These are phyloP conservation scores for Fusarium devonianum DNA, from an alignment of 2,329 filamentous ascomycete species.

Conservation along the genomic window DNA sequence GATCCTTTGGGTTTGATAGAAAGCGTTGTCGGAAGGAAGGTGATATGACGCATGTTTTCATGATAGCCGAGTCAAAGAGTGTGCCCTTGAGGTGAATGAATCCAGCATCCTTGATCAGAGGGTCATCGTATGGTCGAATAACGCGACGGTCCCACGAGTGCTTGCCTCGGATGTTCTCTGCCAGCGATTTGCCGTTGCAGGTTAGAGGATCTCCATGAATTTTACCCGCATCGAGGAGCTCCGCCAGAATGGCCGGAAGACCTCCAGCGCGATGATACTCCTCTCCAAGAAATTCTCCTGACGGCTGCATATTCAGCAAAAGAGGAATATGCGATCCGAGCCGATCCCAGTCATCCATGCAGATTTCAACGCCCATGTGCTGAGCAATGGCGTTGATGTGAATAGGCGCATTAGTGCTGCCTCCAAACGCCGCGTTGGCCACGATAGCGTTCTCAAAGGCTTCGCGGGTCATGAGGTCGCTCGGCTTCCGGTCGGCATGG, in stretches of 20 bases:
- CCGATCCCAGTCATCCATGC: conserved; percentile 61
- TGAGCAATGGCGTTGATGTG: conserved; percentile 63
- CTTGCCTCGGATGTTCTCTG: conserved; percentile 52
- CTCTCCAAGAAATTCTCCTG: conserved; percentile 60
- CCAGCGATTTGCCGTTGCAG: conserved; percentile 55
- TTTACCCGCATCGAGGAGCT: conserved; percentile 57
- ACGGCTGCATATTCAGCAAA: conserved; percentile 62
- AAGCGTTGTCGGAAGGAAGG: conserved; percentile 54
- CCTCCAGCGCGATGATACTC: conserved; percentile 63
- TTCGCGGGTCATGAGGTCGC: conserved; percentile 61
- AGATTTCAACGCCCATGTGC: conserved; percentile 58
- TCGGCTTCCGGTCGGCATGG: conserved; percentile 55
- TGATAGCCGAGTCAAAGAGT: conserved; percentile 59
- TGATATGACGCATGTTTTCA: conserved; percentile 61
- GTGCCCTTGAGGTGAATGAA: conserved; percentile 58
- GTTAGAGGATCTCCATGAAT: conserved; percentile 53
- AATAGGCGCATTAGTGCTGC: conserved; percentile 64
- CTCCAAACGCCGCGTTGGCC: conserved; percentile 62
- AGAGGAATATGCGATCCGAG: conserved; percentile 59
- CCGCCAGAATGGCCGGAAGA: conserved; percentile 60
- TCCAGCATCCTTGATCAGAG: conserved; percentile 58
- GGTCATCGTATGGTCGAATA: conserved; percentile 54
- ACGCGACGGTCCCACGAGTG: conserved; percentile 58
- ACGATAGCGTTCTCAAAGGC: conserved; percentile 65
- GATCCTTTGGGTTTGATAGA: conserved; percentile 54